Percentiles rank a stretch among this genome's conserved stretches.
These are phyloP conservation scores for Ustanciosporium gigantosporum DNA, from an alignment of 1,284 basidiomycete species.

Conservation along the genomic window DNA sequence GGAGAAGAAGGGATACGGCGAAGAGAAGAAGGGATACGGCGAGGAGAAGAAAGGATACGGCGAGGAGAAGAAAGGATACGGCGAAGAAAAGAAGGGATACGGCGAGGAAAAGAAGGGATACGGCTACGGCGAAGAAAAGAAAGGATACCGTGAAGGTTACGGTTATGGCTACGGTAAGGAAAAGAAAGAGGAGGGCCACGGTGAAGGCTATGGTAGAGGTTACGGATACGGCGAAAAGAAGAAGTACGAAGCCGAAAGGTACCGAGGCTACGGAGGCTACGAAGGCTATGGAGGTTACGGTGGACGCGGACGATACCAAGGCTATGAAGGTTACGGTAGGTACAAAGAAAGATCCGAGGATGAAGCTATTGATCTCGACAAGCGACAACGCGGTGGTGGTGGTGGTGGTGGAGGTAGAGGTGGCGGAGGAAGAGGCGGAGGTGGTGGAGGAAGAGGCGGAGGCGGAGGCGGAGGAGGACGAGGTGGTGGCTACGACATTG, in stretches of 20 bases:
- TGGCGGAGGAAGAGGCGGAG: too few relatives aligned
- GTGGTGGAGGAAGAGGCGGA: too few relatives aligned
- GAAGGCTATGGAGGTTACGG: background rate
- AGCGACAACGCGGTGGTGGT: too few relatives aligned
- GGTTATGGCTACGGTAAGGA: background rate
- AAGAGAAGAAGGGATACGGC: constrained; percentile 1
- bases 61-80: constrained; percentile 3
- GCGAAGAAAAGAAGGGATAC: background rate
- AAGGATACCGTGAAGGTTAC: background rate
- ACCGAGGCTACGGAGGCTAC: background rate
- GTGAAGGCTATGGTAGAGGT: constrained; percentile 1
- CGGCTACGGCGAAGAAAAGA: background rate
- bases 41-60: constrained; percentile 6
- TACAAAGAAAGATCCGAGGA: too few relatives aligned
- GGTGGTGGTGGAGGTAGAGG: too few relatives aligned
- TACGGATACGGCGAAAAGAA: background rate
- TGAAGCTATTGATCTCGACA: too few relatives aligned
- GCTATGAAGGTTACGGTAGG: background rate
- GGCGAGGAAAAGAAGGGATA: background rate
- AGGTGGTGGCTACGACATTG: too few relatives aligned
- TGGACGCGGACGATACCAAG: background rate
- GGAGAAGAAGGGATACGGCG: constrained; percentile 3
- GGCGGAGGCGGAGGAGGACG: too few relatives aligned
- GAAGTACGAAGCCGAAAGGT: background rate
- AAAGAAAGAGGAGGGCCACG: background rate